A percentile compares a stretch with the other conserved stretches of the same genome.
Evolutionary conservation across 345 rosid genomes (phyloP).

Genomic region (Lumnitzera littorea): DNA sequence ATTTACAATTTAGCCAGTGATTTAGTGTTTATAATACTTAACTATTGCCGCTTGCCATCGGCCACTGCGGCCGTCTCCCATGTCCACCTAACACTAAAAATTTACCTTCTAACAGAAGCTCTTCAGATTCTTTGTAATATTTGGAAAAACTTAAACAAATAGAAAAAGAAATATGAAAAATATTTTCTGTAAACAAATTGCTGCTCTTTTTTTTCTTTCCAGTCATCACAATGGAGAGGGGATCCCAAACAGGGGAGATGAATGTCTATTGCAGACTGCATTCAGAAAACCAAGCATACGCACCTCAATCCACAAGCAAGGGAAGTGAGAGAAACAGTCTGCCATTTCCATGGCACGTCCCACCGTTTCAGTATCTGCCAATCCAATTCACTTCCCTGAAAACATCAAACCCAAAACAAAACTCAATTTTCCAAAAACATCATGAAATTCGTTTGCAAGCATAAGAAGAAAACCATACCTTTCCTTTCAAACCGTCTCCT

Average conservation of each 20-base stretch:
- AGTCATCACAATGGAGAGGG: too few species aligned
- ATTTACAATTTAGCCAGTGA: too few species aligned
- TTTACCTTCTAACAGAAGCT: too few species aligned
- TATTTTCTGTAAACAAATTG: not conserved
- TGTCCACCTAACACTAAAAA: too few species aligned
- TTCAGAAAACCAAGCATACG: not conserved
- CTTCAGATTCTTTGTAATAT: too few species aligned
- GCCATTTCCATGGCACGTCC: slow-evolving; percentile 97
- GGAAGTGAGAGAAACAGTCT: slow-evolving; percentile 70
- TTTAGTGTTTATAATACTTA: too few species aligned
- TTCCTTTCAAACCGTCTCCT: slow-evolving; percentile 17
- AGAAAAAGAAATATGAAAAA: not conserved
- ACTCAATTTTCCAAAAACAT: not conserved
- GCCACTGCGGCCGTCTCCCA: too few species aligned
- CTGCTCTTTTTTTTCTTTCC: too few species aligned
- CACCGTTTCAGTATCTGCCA: slow-evolving; percentile 73
- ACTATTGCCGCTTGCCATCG: too few species aligned
- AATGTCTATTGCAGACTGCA: not conserved
- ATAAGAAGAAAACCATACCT: slow-evolving; percentile 8
- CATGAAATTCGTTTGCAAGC: not conserved
- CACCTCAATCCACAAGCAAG: slow-evolving; percentile 92
- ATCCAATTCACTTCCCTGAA: slow-evolving; percentile 26
- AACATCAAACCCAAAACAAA: not conserved
- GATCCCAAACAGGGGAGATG: too few species aligned
- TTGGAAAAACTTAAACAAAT: too few species aligned